Conservation (phyloP, 495 filamentous ascomycete species). For the Aspergillus haitiensis region DNA sequence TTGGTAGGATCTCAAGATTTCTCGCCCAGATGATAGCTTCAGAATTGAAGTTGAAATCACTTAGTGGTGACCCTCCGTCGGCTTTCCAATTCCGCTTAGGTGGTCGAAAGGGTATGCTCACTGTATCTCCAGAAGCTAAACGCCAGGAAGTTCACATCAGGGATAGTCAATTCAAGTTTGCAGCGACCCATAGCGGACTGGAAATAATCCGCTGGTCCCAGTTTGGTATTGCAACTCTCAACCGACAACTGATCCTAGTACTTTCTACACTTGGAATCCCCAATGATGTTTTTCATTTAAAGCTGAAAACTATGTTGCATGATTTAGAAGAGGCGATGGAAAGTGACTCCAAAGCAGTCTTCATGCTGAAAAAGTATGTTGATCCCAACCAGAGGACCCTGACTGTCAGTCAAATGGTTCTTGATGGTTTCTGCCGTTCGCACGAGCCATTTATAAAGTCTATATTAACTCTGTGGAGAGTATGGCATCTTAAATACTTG, state of each 20-base stretch:
- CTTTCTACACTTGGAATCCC: slow-evolving; percentile 74
- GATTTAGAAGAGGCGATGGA: slow-evolving; percentile 67
- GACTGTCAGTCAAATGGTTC: slow-evolving; percentile 69
- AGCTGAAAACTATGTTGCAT: slow-evolving; percentile 62
- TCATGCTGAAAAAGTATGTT: slow-evolving; percentile 68
- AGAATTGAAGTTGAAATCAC: slow-evolving; percentile 58
- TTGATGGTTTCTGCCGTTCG: slow-evolving; percentile 71
- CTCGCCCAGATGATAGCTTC: slow-evolving; percentile 67
- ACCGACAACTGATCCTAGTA: slow-evolving; percentile 84
- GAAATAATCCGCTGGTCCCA: slow-evolving; percentile 84
- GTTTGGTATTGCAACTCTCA: slow-evolving; percentile 73
- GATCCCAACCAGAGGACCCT: slow-evolving; percentile 84
- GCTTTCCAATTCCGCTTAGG: slow-evolving; percentile 90
- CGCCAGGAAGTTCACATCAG: slow-evolving; percentile 70
- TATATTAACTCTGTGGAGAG: slow-evolving; percentile 70
- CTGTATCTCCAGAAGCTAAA: slow-evolving; percentile 61
- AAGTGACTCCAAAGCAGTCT: slow-evolving; percentile 59
- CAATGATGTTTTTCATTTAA: slow-evolving; percentile 64
- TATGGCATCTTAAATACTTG: slow-evolving; percentile 79
- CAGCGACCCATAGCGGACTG: slow-evolving; percentile 64
- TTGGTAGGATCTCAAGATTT: slow-evolving; percentile 84
- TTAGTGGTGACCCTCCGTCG: slow-evolving; percentile 59
- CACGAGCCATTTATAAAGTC: slow-evolving; percentile 82
- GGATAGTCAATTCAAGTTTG: slow-evolving; percentile 84
- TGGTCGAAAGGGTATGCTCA: slow-evolving; percentile 88